Conservation (phyloP, 208 protist genomes). For the Acanthamoeba culbertsoni region DNA sequence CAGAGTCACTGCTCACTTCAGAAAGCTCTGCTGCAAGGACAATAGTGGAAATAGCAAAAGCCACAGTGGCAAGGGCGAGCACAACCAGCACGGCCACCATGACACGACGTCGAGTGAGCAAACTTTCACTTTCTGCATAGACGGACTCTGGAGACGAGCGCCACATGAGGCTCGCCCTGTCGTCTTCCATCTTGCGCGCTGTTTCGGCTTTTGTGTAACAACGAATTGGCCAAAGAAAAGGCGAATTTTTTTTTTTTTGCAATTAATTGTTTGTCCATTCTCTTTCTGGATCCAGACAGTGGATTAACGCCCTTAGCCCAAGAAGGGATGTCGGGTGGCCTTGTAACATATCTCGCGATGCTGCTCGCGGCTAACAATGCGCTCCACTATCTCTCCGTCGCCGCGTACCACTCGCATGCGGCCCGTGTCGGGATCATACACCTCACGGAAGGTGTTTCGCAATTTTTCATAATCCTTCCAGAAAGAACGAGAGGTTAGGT, state of each 20-base stretch:
- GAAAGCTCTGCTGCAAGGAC: background rate
- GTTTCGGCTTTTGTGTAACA: too few species aligned
- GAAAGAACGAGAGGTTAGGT: background rate
- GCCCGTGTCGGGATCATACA: conserved; percentile 67
- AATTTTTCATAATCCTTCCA: conserved; percentile 64
- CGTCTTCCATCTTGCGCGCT: too few species aligned
- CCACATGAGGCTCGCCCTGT: too few species aligned
- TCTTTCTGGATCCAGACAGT: too few species aligned
- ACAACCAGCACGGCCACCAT: background rate
- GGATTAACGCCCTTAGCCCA: background rate
- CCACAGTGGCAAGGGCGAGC: background rate
- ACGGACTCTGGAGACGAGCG: too few species aligned
- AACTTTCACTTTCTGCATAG: too few species aligned
- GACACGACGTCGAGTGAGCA: background rate
- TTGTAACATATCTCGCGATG: conserved; percentile 66
- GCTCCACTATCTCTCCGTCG: conserved; percentile 67
- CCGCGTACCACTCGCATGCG: conserved; percentile 52
- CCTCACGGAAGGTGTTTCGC: conserved; percentile 24
- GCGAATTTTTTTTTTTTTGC: too few species aligned
- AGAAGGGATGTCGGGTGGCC: conserved; percentile 66
- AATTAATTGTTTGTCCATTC: too few species aligned
- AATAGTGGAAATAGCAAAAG: background rate
- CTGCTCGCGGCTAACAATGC: conserved; percentile 65
- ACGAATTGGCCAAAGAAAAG: too few species aligned
- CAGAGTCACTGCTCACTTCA: background rate